A percentile compares a stretch with the other conserved stretches of the same genome.
These are phyloP conservation scores for Neofusicoccum umdonicola DNA, from an alignment of 2,329 filamentous ascomycete species.

Conservation along the genomic window DNA sequence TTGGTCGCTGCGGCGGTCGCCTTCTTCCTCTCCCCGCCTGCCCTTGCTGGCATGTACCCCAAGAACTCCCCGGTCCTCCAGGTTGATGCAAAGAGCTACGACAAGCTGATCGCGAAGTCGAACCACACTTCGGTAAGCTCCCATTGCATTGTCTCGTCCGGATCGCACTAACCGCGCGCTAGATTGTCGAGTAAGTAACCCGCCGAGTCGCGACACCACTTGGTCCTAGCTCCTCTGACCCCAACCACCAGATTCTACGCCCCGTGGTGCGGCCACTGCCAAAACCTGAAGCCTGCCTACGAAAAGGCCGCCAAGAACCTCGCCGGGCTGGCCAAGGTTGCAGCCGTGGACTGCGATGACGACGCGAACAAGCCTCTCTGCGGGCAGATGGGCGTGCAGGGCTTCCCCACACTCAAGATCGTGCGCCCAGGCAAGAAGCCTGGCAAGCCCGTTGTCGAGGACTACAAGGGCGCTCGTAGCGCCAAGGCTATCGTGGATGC, in stretches of 20 bases:
- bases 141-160: constrained; percentile 8
- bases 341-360: constrained; percentile 91
- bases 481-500: constrained; percentile 87
- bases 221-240: constrained; percentile 5
- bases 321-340: constrained; percentile 89
- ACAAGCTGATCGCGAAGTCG: constrained; percentile 78
- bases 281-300: constrained; percentile 92
- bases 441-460: constrained; percentile 78
- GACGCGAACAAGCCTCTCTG: constrained; percentile 89
- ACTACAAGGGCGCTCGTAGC: constrained; percentile 80
- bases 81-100: constrained; percentile 74
- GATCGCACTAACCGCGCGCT: neutral
- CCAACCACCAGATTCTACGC: constrained; percentile 79
- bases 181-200: constrained; percentile 29
- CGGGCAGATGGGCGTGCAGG: constrained; percentile 79
- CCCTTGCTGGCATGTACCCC: constrained; percentile 71
- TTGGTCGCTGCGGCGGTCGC: constrained; percentile 57
- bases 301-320: constrained; percentile 90
- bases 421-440: constrained; percentile 79
- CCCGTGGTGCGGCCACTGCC: constrained; percentile 96
- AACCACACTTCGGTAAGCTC: constrained; percentile 84
- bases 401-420: constrained; percentile 95
- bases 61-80: constrained; percentile 87
- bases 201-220: neutral
- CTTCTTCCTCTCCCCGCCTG: constrained; percentile 64